A percentile compares a stretch with the other conserved stretches of the same genome.
These are phyloP conservation scores for Adiantum capillusveneris DNA, from an alignment of 75 land plant genomes.

Conservation along the genomic window DNA sequence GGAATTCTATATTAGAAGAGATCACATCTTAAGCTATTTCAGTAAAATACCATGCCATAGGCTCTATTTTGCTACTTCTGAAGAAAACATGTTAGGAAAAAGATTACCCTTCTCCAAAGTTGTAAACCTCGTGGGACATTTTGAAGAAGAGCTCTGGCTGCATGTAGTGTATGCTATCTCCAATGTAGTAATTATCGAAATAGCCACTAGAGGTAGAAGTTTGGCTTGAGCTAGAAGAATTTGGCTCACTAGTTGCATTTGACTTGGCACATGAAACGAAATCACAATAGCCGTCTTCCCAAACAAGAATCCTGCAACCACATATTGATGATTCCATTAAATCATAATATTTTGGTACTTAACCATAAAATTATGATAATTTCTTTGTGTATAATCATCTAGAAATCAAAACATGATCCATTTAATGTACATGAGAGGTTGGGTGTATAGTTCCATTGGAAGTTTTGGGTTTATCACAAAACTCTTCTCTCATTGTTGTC, in stretches of 20 bases:
- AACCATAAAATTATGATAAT: too few species aligned
- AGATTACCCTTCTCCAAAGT: conserved; percentile 69
- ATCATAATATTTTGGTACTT: too few species aligned
- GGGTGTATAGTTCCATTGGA: too few species aligned
- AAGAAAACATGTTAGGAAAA: too few species aligned
- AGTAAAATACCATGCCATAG: too few species aligned
- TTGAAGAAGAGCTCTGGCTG: conserved; percentile 65
- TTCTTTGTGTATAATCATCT: too few species aligned
- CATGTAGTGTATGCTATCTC: conserved; percentile 9
- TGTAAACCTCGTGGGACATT: conserved; percentile 78
- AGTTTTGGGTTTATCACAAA: too few species aligned
- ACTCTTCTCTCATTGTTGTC: too few species aligned
- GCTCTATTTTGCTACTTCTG: too few species aligned
- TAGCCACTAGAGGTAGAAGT: conserved; percentile 17
- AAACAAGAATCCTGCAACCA: conserved; percentile 69
- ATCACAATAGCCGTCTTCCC: conserved; percentile 75
- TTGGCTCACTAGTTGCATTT: conserved; percentile 5
- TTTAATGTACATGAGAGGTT: not conserved
- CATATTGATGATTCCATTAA: too few species aligned
- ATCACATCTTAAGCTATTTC: too few species aligned
- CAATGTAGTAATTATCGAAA: not conserved
- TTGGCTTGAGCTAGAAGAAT: not conserved
- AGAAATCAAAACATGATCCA: not conserved
- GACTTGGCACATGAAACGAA: conserved; percentile 39
- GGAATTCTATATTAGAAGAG: too few species aligned